Evolutionary conservation across 495 filamentous ascomycete species (phyloP).

Genomic region (Aspergillus heteromorphus): DNA sequence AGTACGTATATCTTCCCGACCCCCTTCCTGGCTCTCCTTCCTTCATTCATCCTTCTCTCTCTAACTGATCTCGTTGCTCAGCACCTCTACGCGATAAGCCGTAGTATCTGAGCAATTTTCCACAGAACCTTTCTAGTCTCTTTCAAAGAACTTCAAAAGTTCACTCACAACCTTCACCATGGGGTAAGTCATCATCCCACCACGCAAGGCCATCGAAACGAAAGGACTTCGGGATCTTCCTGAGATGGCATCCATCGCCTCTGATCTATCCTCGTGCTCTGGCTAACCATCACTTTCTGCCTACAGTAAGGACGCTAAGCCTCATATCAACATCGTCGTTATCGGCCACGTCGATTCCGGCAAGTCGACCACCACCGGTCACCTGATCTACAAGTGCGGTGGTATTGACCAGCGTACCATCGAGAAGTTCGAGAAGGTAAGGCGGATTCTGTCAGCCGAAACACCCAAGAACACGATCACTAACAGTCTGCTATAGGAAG

Average conservation of each 20-base stretch:
- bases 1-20: slow-evolving; percentile 46
- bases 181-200: slow-evolving; percentile 39
- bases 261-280: not conserved
- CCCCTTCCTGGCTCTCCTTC: slow-evolving; percentile 16
- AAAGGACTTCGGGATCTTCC: too few relatives aligned
- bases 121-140: slow-evolving; percentile 37
- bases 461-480: not conserved
- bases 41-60: slow-evolving; percentile 22
- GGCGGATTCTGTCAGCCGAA: too few relatives aligned
- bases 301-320: slow-evolving; percentile 74
- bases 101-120: slow-evolving; percentile 47
- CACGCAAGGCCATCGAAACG: slow-evolving; percentile 2
- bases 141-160: slow-evolving; percentile 43
- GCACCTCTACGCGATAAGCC: slow-evolving; percentile 49
- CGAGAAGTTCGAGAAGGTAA: slow-evolving; percentile 97
- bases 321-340: slow-evolving; percentile 96
- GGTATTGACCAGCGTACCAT: slow-evolving; percentile 99
- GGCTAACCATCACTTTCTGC: slow-evolving; percentile 9
- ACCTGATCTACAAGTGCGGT: slow-evolving; percentile 99
- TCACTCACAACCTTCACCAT: slow-evolving; percentile 42
- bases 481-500: slow-evolving; percentile 53
- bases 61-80: slow-evolving; percentile 36
- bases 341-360: slow-evolving; percentile 99
- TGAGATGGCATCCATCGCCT: not conserved
- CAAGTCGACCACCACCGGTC: slow-evolving; percentile 97